Evolutionary conservation across 2,329 filamentous ascomycete genomes (phyloP).

Genomic region (Davidsoniella neocaledoniae): DNA sequence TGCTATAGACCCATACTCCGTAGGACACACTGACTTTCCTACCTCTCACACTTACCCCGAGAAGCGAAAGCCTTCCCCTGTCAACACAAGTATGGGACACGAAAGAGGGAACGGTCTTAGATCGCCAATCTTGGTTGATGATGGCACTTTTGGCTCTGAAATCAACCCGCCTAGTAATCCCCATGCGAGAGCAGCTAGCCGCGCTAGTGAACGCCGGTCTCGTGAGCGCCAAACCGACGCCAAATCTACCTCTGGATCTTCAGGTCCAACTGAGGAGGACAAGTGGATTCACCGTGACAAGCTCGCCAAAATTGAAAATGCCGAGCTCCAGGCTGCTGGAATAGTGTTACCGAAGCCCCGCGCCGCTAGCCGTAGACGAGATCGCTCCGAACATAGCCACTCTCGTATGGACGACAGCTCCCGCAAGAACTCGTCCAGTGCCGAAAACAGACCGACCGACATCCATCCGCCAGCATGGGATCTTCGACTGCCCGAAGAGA

Average conservation of each 20-base stretch:
- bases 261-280: slow-evolving; percentile 34
- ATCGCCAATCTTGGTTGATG: slow-evolving; percentile 9
- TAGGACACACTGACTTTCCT: background rate
- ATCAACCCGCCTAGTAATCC: background rate
- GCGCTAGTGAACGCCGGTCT: slow-evolving; percentile 10
- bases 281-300: slow-evolving; percentile 83
- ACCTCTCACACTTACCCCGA: background rate
- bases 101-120: slow-evolving; percentile 6
- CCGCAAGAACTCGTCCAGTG: slow-evolving; percentile 21
- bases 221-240: slow-evolving; percentile 6
- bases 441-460: slow-evolving; percentile 24
- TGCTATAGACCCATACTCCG: background rate
- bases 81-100: background rate
- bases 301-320: slow-evolving; percentile 62
- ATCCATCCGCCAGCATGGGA: slow-evolving; percentile 44
- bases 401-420: slow-evolving; percentile 10
- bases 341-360: slow-evolving; percentile 42
- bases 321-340: slow-evolving; percentile 64
- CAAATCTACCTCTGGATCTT: background rate
- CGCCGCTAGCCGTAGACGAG: slow-evolving; percentile 30
- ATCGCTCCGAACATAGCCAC: slow-evolving; percentile 12
- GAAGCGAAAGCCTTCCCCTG: slow-evolving; percentile 7
- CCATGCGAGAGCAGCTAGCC: slow-evolving; percentile 9
- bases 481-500: slow-evolving; percentile 60
- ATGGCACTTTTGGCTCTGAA: slow-evolving; percentile 7